Conservation (phyloP, 2,329 filamentous ascomycete genomes). For the Pyrenochaeta sp. region DNA sequence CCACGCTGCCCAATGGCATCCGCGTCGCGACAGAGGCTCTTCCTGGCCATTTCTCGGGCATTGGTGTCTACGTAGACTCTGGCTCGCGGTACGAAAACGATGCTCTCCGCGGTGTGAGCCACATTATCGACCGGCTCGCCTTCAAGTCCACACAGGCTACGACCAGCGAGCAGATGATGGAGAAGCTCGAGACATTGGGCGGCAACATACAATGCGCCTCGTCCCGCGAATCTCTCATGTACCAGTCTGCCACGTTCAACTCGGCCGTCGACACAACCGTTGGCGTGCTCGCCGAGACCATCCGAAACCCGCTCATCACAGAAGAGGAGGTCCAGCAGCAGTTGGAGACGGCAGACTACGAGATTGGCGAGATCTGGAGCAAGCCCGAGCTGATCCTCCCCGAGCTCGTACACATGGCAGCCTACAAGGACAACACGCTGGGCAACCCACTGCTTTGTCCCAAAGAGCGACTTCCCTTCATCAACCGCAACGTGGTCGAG, state of each 20-base stretch:
- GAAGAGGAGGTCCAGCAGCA: conserved; percentile 87
- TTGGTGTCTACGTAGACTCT: conserved; percentile 94
- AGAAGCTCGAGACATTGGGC: conserved; percentile 84
- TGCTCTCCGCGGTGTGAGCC: conserved; percentile 85
- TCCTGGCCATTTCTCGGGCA: conserved; percentile 91
- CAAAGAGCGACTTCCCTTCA: conserved; percentile 77
- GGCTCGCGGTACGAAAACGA: conserved; percentile 93
- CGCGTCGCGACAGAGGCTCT: conserved; percentile 94
- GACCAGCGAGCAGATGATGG: conserved; percentile 83
- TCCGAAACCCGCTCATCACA: conserved; percentile 83
- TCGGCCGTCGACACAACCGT: conserved; percentile 83
- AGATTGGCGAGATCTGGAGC: conserved; percentile 96
- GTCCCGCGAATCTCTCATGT: conserved; percentile 96
- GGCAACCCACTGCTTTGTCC: conserved; percentile 94
- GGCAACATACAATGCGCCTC: conserved; percentile 98
- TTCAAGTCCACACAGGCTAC: conserved; percentile 85
- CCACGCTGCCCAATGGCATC: conserved; percentile 88
- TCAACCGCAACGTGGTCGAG: conserved; percentile 75
- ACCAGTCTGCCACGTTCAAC: conserved; percentile 98
- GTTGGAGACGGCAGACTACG: conserved; percentile 89
- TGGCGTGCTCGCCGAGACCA: conserved; percentile 88
- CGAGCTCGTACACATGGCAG: conserved; percentile 93
- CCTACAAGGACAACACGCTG: conserved; percentile 94
- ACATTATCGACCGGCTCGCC: conserved; percentile 93
- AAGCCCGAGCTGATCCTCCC: conserved; percentile 96